A percentile compares a stretch with the other conserved stretches of the same genome.
Conservation (phyloP, 371 early-diverging fungal genomes). For the Dichotomocladium elegans region DNA sequence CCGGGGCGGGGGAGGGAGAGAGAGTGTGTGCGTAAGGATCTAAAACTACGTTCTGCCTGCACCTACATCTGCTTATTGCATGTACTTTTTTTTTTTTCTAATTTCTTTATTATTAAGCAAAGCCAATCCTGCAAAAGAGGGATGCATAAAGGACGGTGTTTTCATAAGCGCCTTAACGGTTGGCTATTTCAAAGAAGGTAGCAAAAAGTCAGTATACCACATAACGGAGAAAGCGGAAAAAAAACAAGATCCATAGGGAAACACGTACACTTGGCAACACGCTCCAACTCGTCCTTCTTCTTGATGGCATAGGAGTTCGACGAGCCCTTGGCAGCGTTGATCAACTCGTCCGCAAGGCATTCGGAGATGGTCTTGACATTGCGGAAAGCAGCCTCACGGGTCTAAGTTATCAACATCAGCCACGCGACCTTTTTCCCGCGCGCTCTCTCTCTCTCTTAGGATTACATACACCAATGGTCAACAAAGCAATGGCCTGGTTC, state of each 20-base stretch:
- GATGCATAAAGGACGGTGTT: no score
- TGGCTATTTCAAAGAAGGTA: slow-evolving; percentile 2
- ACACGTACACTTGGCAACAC: slow-evolving; percentile 57
- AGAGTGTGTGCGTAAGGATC: no score
- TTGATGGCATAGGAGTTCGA: slow-evolving; percentile 99
- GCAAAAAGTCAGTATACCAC: background rate
- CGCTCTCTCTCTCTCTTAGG: background rate
- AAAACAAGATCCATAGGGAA: no score
- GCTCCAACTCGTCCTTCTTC: slow-evolving; percentile 99
- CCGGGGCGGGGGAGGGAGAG: no score
- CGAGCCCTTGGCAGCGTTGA: slow-evolving; percentile 98
- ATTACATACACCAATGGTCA: slow-evolving; percentile 89
- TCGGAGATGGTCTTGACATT: slow-evolving; percentile 97
- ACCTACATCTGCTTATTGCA: no score
- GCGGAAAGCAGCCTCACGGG: slow-evolving; percentile 34
- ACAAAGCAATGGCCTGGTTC: slow-evolving; percentile 95
- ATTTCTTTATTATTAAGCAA: no score
- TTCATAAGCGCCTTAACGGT: slow-evolving; percentile 4
- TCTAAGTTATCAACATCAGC: slow-evolving; percentile 2
- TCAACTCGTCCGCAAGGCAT: slow-evolving; percentile 99
- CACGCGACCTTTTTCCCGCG: background rate
- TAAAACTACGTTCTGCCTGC: no score
- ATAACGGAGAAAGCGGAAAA: no score
- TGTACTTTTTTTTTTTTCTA: no score
- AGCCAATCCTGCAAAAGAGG: no score